Evolutionary conservation across 192 early-diverging fungal species (phyloP).

Genomic region (Diversispora epigaea): DNA sequence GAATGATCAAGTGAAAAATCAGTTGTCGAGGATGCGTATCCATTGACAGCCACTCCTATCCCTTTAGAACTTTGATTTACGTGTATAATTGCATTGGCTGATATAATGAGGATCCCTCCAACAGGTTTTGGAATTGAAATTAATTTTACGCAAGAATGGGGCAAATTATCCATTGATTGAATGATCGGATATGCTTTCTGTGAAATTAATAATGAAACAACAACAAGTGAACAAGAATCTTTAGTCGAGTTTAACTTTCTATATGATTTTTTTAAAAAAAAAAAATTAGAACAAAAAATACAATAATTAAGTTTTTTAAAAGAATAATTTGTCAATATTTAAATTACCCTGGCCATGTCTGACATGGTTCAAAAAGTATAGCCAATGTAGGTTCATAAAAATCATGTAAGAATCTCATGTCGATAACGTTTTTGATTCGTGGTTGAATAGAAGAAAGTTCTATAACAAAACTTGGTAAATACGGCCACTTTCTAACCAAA

Average conservation of each 20-base stretch:
- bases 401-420: conserved; percentile 87
- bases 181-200: conserved; percentile 80
- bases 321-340: not conserved
- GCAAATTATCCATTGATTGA: conserved; percentile 72
- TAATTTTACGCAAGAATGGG: conserved; percentile 76
- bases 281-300: not conserved
- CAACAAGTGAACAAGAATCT: conserved; percentile 74
- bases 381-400: conserved; percentile 94
- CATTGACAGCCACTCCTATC: conserved; percentile 71
- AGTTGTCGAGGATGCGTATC: conserved; percentile 55
- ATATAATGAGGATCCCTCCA: conserved; percentile 81
- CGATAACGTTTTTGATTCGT: conserved; percentile 75
- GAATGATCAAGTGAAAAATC: conserved; percentile 49
- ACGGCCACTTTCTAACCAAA: conserved; percentile 55
- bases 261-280: not conserved
- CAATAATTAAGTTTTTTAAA: not conserved
- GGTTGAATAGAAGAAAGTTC: conserved; percentile 57
- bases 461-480: conserved; percentile 72
- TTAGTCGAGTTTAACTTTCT: conserved; percentile 62
- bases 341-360: conserved; percentile 83
- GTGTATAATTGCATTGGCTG: conserved; percentile 79
- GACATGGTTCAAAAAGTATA: conserved; percentile 82
- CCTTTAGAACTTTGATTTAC: conserved; percentile 83
- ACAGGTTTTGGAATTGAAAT: conserved; percentile 79
- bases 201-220: conserved; percentile 83